These are phyloP conservation scores for Chrysosphaeria jannelii DNA, from an alignment of 2,329 filamentous ascomycete species.

Conservation along the genomic window DNA sequence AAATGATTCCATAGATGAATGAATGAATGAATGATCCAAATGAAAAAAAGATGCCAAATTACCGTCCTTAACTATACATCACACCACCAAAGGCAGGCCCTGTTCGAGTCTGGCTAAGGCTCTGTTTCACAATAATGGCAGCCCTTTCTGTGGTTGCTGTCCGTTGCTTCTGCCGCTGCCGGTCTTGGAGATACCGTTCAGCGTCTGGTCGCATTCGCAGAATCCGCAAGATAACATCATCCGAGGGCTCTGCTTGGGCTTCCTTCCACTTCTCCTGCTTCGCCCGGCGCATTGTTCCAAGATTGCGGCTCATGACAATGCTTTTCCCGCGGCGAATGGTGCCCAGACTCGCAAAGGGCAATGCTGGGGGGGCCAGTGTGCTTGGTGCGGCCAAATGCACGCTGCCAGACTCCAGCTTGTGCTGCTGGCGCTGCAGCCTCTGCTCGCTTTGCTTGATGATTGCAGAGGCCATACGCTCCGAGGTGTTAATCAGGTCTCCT, in stretches of 20 bases:
- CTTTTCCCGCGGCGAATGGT: conserved; percentile 38
- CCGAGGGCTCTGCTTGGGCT: conserved; percentile 81
- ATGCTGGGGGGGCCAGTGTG: conserved; percentile 15
- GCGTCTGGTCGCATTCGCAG: conserved; percentile 86
- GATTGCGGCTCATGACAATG: conserved; percentile 79
- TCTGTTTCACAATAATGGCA: conserved; percentile 83
- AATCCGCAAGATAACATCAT: conserved; percentile 93
- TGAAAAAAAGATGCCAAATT: too few relatives aligned
- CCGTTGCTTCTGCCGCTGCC: conserved; percentile 79
- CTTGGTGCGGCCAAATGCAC: conserved; percentile 8
- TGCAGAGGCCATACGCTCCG: conserved; percentile 77
- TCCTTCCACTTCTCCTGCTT: conserved; percentile 93
- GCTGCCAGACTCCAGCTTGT: conserved; percentile 12
- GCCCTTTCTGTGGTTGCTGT: conserved; percentile 72
- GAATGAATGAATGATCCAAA: too few relatives aligned
- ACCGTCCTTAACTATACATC: too few relatives aligned
- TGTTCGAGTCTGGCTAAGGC: conserved; percentile 29
- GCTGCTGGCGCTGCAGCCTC: conserved; percentile 32
- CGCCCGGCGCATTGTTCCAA: conserved; percentile 84
- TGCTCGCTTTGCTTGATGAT: conserved; percentile 47
- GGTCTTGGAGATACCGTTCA: conserved; percentile 56
- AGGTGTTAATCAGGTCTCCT: conserved; percentile 76
- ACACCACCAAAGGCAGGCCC: conserved; percentile 11
- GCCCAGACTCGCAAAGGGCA: conserved; percentile 34
- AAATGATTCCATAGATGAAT: too few relatives aligned